phyloP scores from a whole-genome alignment of 139 green algal genomes.

The Microglena sp. region DNA sequence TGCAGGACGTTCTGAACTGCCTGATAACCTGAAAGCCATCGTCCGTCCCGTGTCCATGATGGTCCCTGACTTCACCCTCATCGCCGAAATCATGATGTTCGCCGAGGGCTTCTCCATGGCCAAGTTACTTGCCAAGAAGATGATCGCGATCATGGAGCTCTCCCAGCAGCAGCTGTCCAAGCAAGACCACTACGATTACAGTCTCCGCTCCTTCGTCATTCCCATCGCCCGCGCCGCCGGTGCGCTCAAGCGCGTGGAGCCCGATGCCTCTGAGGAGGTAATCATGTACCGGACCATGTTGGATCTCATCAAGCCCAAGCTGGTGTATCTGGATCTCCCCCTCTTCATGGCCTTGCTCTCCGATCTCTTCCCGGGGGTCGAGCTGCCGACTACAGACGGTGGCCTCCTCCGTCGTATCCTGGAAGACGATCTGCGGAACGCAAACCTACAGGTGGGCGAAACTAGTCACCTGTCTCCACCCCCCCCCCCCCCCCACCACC shows the following conservation, averaged over 20 bases:
- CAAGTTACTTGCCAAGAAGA: constrained; percentile 75
- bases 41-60: constrained; percentile 81
- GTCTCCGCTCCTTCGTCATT: constrained; percentile 74
- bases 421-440: constrained; percentile 53
- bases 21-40: constrained; percentile 79
- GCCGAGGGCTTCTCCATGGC: constrained; percentile 68
- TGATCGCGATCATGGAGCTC: constrained; percentile 83
- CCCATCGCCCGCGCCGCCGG: constrained; percentile 70
- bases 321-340: constrained; percentile 71
- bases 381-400: constrained; percentile 50
- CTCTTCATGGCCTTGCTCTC: constrained; percentile 74
- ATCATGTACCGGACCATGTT: constrained; percentile 67
- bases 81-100: constrained; percentile 87
- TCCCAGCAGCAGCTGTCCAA: constrained; percentile 78
- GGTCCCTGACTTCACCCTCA: constrained; percentile 82
- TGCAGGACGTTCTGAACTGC: constrained; percentile 50
- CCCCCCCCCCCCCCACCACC: background rate
- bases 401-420: constrained; percentile 49
- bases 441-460: constrained; percentile 62
- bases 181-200: constrained; percentile 84
- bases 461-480: no score
- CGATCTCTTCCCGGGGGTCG: constrained; percentile 77
- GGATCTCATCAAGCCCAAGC: constrained; percentile 75
- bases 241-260: constrained; percentile 61
- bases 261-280: constrained; percentile 66